These are phyloP conservation scores for Fomitopsis schrenkii DNA, from an alignment of 1,284 basidiomycete species.

Conservation along the genomic window DNA sequence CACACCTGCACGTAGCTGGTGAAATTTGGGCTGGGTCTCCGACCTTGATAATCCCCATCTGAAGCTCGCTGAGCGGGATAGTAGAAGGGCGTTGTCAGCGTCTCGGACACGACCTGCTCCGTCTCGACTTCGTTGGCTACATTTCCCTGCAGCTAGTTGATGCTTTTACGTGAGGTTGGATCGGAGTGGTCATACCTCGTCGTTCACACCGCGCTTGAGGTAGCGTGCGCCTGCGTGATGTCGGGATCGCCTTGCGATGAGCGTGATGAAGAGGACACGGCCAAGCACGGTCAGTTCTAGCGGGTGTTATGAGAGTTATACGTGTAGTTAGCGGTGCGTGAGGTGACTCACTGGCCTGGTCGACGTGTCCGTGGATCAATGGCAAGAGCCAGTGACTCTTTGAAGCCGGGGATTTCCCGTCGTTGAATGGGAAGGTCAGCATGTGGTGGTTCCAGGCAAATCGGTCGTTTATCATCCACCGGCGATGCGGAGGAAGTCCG, in stretches of 20 bases:
- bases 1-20: conserved; percentile 89
- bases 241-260: conserved; percentile 92
- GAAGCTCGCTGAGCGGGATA: conserved; percentile 45
- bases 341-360: conserved; percentile 86
- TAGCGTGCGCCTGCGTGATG: conserved; percentile 97
- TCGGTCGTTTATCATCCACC: conserved; percentile 79
- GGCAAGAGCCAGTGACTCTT: conserved; percentile 88
- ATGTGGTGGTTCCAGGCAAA: conserved; percentile 97
- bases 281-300: conserved; percentile 89
- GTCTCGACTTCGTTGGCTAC: conserved; percentile 99
- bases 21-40: conserved; percentile 77
- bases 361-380: conserved; percentile 93
- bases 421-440: conserved; percentile 63
- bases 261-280: conserved; percentile 87
- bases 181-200: conserved; percentile 51
- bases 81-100: conserved; percentile 88
- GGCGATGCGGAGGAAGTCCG: conserved; percentile 23
- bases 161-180: background rate
- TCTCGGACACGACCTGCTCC: conserved; percentile 97
- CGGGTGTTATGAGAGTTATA: background rate
- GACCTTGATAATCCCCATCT: conserved; percentile 28
- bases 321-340: background rate
- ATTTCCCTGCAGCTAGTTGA: conserved; percentile 62
- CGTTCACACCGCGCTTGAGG: conserved; percentile 92
- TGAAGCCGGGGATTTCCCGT: conserved; percentile 29